Conservation (phyloP, 164 flowering plant genomes). For the Magnolia changhungtana region DNA sequence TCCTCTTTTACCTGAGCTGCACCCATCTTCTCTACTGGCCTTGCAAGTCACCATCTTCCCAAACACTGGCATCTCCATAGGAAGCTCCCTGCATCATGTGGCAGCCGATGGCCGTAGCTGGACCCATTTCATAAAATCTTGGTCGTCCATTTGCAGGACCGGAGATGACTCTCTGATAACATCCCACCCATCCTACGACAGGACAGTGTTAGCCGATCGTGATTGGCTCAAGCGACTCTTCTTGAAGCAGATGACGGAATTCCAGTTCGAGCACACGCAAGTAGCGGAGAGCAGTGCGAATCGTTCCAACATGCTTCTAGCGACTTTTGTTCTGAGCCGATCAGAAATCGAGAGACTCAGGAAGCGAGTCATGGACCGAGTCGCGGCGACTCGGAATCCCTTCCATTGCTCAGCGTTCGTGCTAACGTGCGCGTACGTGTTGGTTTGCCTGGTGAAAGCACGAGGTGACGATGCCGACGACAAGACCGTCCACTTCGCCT, state of each 20-base stretch:
- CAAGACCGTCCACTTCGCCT: slow-evolving; percentile 14
- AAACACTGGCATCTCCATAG: slow-evolving; percentile 12
- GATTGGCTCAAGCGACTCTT: background rate
- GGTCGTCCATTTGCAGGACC: slow-evolving; percentile 12
- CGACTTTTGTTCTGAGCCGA: slow-evolving; percentile 2
- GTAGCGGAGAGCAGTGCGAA: background rate
- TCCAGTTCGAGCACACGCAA: background rate
- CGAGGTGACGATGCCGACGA: background rate
- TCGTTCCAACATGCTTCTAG: background rate
- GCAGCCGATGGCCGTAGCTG: slow-evolving; percentile 11
- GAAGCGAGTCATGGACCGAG: background rate
- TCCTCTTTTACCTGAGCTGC: slow-evolving; percentile 3
- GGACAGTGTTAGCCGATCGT: background rate
- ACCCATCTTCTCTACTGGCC: slow-evolving; percentile 2
- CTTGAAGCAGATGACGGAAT: background rate
- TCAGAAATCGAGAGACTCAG: slow-evolving; percentile 6
- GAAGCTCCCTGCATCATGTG: slow-evolving; percentile 12
- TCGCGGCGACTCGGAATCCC: background rate
- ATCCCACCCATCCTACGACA: slow-evolving; percentile 4
- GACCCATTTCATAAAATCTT: slow-evolving; percentile 17
- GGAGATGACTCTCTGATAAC: slow-evolving; percentile 1
- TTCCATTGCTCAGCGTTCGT: slow-evolving; percentile 20
- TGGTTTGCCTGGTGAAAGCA: slow-evolving; percentile 38
- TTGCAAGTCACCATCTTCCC: slow-evolving; percentile 22
- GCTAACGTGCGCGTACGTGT: slow-evolving; percentile 28